Conservation (phyloP, 2,329 filamentous ascomycete genomes). For the Chrysoporthe deuterocubensis region DNA sequence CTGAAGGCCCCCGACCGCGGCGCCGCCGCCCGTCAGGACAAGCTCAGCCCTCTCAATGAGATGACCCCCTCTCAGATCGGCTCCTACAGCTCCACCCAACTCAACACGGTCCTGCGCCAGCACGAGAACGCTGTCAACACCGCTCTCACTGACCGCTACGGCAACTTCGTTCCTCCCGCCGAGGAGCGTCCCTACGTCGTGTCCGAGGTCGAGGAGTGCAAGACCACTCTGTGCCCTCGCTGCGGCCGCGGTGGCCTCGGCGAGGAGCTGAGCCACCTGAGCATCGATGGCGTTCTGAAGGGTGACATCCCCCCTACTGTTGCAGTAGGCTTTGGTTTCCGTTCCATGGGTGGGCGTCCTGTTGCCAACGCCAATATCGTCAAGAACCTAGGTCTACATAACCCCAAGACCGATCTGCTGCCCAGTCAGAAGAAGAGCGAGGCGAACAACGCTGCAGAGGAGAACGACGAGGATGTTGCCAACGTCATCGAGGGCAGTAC, state of each 20-base stretch:
- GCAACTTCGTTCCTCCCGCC: slow-evolving; percentile 1
- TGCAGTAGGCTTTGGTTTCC: slow-evolving; percentile 58
- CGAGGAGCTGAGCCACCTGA: slow-evolving; percentile 51
- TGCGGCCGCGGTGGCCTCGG: slow-evolving; percentile 49
- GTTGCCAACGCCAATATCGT: slow-evolving; percentile 45
- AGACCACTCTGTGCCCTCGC: slow-evolving; percentile 52
- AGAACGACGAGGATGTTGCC: background rate
- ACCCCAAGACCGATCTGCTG: slow-evolving; percentile 3
- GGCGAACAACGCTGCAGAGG: background rate
- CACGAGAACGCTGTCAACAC: slow-evolving; percentile 42
- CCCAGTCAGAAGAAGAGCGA: background rate
- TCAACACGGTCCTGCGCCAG: slow-evolving; percentile 53
- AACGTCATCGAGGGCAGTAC: background rate
- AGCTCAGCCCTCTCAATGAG: slow-evolving; percentile 51
- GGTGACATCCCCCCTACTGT: slow-evolving; percentile 55
- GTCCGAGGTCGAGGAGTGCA: slow-evolving; percentile 48
- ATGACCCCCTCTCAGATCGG: slow-evolving; percentile 46
- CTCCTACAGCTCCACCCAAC: slow-evolving; percentile 52
- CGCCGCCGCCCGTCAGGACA: slow-evolving; percentile 46
- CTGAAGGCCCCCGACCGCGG: slow-evolving; percentile 45
- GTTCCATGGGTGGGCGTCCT: slow-evolving; percentile 48
- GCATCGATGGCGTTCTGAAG: slow-evolving; percentile 53
- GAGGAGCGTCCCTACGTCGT: slow-evolving; percentile 15
- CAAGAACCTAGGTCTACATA: slow-evolving; percentile 42
- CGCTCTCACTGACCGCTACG: slow-evolving; percentile 29